Evolutionary conservation across 495 filamentous ascomycete genomes (phyloP), one percentile per base, ranked within the genome.

Genomic region (Talaromyces borbonicus): DNA sequence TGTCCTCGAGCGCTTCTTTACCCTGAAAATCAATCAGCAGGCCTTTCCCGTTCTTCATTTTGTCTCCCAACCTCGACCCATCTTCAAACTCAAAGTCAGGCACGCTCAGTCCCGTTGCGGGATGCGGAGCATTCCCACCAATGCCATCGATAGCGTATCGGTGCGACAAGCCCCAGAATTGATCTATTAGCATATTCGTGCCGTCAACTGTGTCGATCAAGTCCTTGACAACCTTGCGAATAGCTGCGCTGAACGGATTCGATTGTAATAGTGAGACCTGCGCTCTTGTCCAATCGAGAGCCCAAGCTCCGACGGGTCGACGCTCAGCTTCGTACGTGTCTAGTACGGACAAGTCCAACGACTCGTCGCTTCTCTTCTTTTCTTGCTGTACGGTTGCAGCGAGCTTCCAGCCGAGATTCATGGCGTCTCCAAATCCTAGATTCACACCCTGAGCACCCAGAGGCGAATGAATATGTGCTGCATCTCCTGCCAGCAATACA

Each of bases 361-460:
- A 40, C 20, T 56, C 58, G 24, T 59, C 49, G n/a, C 36, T 31
- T 22, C 22, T 15, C 3, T 15, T 46, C 5, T 12, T 12, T 14
- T 46, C 43, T 14, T 9, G 58, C 25, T 22, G 43, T 30, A 77
- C 52, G 2, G 68, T 61, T 12, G 65, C 55, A 5, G 61, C 62
- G 7, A 78, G 49, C 50, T 78, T 76, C 72, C 73, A 78, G 0
- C 54, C 54, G 0, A 78, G 57, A 44, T 75, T 75, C n/a, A 69
- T 67, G 5, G 68, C 65, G 46, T 78, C 74, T 36, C 73, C 67
- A n/a, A 78, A 55, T 3, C 68, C 69, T 0, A 68, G 67, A 50
- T 76, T 78, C 69, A 75, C 67, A 3, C 73, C 74, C 45, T 78
- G 73, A 0, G 69, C 74, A 18, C 63, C 72, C 8, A 63, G 67